Evolutionary conservation across 1,284 basidiomycete species (phyloP).

Genomic region (Trametes versicolor): DNA sequence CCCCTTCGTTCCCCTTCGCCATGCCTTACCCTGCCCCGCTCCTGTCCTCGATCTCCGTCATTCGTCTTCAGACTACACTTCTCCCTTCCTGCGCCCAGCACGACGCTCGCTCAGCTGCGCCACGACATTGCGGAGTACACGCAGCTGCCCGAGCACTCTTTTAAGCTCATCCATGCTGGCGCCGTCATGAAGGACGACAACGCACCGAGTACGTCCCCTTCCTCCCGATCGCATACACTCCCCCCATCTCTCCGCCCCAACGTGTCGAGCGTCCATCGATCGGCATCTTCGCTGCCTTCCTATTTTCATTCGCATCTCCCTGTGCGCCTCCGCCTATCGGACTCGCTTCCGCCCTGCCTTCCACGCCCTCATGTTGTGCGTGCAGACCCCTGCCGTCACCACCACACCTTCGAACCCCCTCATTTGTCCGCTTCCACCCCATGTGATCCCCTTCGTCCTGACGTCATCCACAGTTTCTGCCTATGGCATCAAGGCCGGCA

Average conservation of each 20-base stretch:
- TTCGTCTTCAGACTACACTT: slow-evolving; percentile 57
- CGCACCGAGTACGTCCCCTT: slow-evolving; percentile 62
- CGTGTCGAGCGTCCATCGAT: slow-evolving; percentile 24
- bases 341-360: slow-evolving; percentile 26
- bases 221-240: neutral
- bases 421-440: slow-evolving; percentile 11
- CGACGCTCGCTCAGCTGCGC: slow-evolving; percentile 64
- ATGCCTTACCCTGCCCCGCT: slow-evolving; percentile 12
- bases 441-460: slow-evolving; percentile 19
- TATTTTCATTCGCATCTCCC: slow-evolving; percentile 1
- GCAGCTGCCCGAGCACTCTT: slow-evolving; percentile 65
- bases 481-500: slow-evolving; percentile 67
- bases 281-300: slow-evolving; percentile 11
- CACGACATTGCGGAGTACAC: slow-evolving; percentile 69
- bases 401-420: slow-evolving; percentile 13
- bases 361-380: slow-evolving; percentile 21
- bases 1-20: slow-evolving; percentile 13
- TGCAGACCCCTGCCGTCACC: slow-evolving; percentile 29
- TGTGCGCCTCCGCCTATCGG: slow-evolving; percentile 27
- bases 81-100: slow-evolving; percentile 62
- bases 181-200: slow-evolving; percentile 83
- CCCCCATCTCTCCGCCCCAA: slow-evolving; percentile 9
- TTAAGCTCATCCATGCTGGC: slow-evolving; percentile 83
- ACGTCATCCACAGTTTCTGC: slow-evolving; percentile 60
- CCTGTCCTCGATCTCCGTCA: slow-evolving; percentile 5